Conservation (phyloP, 2,329 filamentous ascomycete genomes). For the Cucurbitaria berberidis region DNA sequence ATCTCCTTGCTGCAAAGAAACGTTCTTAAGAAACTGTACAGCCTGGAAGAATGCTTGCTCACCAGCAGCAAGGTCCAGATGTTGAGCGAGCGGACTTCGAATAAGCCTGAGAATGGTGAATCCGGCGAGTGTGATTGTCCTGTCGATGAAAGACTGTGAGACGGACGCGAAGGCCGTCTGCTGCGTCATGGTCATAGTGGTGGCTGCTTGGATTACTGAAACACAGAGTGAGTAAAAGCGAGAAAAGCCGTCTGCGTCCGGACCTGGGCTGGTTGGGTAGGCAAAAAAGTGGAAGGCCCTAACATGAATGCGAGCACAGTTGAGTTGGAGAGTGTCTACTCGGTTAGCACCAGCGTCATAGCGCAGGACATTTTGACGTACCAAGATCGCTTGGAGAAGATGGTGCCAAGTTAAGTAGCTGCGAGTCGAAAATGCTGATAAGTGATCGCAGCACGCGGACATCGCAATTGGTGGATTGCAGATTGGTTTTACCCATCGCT, state of each 20-base stretch:
- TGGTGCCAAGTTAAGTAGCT: conserved; percentile 37
- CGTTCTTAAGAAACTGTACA: conserved; percentile 40
- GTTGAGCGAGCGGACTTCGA: conserved; percentile 37
- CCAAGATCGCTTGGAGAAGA: conserved; percentile 42
- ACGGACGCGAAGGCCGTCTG: conserved; percentile 34
- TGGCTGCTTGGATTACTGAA: conserved; percentile 37
- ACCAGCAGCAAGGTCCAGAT: conserved; percentile 43
- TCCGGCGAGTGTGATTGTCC: conserved; percentile 41
- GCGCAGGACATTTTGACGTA: conserved; percentile 15
- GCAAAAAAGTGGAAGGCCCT: conserved; percentile 48
- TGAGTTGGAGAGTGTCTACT: conserved; percentile 41
- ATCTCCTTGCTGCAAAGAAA: conserved; percentile 43
- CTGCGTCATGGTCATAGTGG: conserved; percentile 25
- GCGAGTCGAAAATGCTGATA: conserved; percentile 46
- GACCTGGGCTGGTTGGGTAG: conserved; percentile 31
- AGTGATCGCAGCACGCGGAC: conserved; percentile 40
- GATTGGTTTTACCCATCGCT: conserved; percentile 41
- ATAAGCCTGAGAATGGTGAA: conserved; percentile 43
- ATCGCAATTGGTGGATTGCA: conserved; percentile 41
- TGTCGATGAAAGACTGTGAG: conserved; percentile 43
- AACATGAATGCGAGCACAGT: conserved; percentile 44
- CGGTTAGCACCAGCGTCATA: conserved; percentile 14
- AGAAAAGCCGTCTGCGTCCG: conserved; percentile 35
- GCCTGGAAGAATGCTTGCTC: conserved; percentile 42
- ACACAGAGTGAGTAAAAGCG: conserved; percentile 44